Percentiles rank a stretch among this genome's conserved stretches.
These are phyloP conservation scores for Endotrypanum monterogeii DNA, from an alignment of 208 protist genomes.

Conservation along the genomic window DNA sequence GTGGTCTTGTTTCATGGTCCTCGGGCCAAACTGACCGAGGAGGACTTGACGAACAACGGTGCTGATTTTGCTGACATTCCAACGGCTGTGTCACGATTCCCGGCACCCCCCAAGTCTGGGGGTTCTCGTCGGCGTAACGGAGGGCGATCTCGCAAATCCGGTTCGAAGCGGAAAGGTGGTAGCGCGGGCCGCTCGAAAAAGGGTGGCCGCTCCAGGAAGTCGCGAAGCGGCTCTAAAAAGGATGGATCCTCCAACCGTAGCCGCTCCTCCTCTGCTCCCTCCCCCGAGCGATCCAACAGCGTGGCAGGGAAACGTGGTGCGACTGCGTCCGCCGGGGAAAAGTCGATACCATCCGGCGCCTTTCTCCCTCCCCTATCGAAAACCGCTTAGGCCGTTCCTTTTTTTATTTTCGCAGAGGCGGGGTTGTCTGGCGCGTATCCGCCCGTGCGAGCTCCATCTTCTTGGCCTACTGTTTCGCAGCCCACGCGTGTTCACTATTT, in stretches of 20 bases:
- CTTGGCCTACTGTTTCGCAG: background rate
- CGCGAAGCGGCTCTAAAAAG: background rate
- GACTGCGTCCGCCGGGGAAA: slow-evolving; percentile 7
- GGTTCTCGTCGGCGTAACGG: slow-evolving; percentile 4
- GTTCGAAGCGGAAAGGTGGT: slow-evolving; percentile 7
- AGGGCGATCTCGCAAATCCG: background rate
- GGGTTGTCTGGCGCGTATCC: too few relatives aligned
- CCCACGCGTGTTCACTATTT: background rate
- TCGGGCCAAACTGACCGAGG: slow-evolving; percentile 16
- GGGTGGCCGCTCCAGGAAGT: background rate
- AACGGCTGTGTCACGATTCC: slow-evolving; percentile 7
- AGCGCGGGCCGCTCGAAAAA: background rate
- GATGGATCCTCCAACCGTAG: background rate
- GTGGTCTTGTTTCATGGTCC: slow-evolving; percentile 29
- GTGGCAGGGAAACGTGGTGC: background rate
- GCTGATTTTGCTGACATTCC: slow-evolving; percentile 29
- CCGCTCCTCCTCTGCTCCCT: background rate
- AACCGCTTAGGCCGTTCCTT: slow-evolving; percentile 8
- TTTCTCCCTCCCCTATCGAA: slow-evolving; percentile 25
- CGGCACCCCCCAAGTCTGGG: background rate
- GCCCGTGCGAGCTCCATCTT: background rate
- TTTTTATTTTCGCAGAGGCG: too few relatives aligned
- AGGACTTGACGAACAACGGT: background rate
- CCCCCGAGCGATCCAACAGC: slow-evolving; percentile 1
- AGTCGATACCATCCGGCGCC: background rate